Evolutionary conservation across 345 rosid genomes (phyloP).

Genomic region (Aquilaria yunnanensis): DNA sequence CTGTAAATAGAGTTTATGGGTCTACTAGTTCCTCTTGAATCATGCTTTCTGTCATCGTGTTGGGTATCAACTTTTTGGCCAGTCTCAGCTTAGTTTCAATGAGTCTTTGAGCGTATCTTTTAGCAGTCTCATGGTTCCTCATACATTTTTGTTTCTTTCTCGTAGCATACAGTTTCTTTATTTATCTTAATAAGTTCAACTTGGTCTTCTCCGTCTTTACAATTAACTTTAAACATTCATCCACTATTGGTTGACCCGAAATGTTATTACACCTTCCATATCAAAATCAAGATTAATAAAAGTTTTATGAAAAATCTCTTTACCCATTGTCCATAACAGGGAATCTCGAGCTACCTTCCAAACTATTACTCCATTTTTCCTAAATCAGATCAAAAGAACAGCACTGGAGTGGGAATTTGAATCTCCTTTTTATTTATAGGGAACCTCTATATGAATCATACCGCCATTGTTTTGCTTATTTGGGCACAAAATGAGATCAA

Average conservation of each 20-base stretch:
- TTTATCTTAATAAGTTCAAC: neutral
- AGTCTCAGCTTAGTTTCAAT: conserved; percentile 6
- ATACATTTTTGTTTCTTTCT: conserved; percentile 3
- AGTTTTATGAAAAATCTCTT: neutral
- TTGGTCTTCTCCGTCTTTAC: neutral
- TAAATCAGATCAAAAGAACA: conserved; percentile 7
- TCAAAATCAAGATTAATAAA: neutral
- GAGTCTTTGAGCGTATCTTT: conserved; percentile 3
- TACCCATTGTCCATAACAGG: conserved; percentile 12
- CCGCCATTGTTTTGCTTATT: conserved; percentile 2
- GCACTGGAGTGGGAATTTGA: neutral
- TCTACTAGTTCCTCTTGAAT: conserved; percentile 9
- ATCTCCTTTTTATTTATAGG: conserved; percentile 3
- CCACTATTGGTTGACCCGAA: neutral
- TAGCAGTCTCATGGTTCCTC: conserved; percentile 11
- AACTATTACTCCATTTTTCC: conserved; percentile 8
- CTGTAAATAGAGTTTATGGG: conserved; percentile 16
- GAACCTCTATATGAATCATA: conserved; percentile 7
- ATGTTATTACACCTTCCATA: neutral
- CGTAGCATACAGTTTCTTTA: neutral
- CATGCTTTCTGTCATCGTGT: neutral
- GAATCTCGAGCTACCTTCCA: conserved; percentile 11
- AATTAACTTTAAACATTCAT: neutral
- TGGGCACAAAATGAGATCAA: conserved; percentile 16
- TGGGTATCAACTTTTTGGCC: neutral